Base-by-base conservation (phyloP, 768 basidiomycete genomes). In the Lyophyllum decastes region DNA sequence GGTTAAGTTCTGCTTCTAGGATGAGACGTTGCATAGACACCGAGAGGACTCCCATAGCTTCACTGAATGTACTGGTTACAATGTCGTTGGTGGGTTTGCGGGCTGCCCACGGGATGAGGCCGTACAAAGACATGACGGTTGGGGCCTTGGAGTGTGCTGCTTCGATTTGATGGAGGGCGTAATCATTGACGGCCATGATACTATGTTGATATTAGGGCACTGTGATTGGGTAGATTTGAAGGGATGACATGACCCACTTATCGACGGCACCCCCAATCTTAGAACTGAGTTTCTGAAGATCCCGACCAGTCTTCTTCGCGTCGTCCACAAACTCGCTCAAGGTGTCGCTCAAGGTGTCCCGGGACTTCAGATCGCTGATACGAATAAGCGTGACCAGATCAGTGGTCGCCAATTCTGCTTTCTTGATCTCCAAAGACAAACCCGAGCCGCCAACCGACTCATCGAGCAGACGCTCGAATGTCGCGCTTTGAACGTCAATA, bases 241-340 rank as follows among this genome's bases (percentile, higher is more conserved):
- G n/a, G n/a, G n/a, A 22, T 30, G 30, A 4, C 2, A 40, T 40
- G n/a, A 71, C 85, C 66, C 55, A 90, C 90, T 74, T 84, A 59
- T 93, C 91, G 1, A 92, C 86, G 0, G 89, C 83, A 33, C 89
- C 88, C 34, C 82, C 80, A n/a, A 92, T 81, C 64, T 80, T 88
- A 2, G 90, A 75, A 34, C 81, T 80, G 41, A 93, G 73, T 64
- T 73, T 85, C 63, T 85, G 84, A 54, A 93, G 67, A 27, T 83
- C 82, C 30, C 81, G 73, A 2, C 84, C 83, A 1, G 86, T 78
- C 58, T 72, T 79, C 71, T 82, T 85, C 0, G 90, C 88, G 61
- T 87, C 85, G 7, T 71, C 68, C 2, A 84, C 80, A 64, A 92
- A 90, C 2, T 75, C 77, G 14, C 59, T 60, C 60, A 92, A 72